Base-by-base conservation (phyloP, 2,329 filamentous ascomycete genomes). In the Colletotrichum endophyticum region DNA sequence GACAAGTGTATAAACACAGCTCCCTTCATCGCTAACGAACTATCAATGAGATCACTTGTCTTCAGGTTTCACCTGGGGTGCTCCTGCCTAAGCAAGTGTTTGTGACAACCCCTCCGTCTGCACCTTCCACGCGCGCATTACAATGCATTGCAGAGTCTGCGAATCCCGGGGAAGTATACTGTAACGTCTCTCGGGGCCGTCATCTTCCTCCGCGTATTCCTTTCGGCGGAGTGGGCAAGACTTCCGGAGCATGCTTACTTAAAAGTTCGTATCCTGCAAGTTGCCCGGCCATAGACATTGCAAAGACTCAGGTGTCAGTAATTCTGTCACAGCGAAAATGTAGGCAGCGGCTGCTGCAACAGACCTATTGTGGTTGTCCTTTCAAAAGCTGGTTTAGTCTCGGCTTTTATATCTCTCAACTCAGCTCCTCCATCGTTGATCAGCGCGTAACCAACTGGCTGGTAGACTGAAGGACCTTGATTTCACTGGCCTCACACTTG, bases 91-190 rank as follows among this genome's bases (percentile, higher is more conserved):
- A 11, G 44, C 44, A 22, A 49, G 44, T 4, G 5, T 6, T 0
- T 3, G 1, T 8, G 6, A n/a, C 4, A 22, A 12, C 2, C 19
- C 19, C 44, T 44, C 11, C 44, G 6, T 7, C 13, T 3, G 8
- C 39, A 44, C 1, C 3, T 44, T 44, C 0, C 19, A 44, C 3
- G 1, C 19, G 19, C 3, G 9, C 0, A 2, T n/a, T 0, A 4
- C 2, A 5, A 49, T 49, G 0, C 2, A 4, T 15, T 13, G 6
- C 6, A 53, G 6, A 53, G 44, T 53, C 44, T 22, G 44, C n/a
- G 6, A 13, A 22, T 53, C 3, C 1, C 2, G 12, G 19, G 3
- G 19, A 13, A 22, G n/a, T 22, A 53, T 53, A 2, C 44, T 53
- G n/a, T 1, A 5, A 13, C 44, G n/a, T 53, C 3, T 44, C 3